phyloP scores from a whole-genome alignment of 31 red algal species.

The Porphyra umbilicalis region DNA sequence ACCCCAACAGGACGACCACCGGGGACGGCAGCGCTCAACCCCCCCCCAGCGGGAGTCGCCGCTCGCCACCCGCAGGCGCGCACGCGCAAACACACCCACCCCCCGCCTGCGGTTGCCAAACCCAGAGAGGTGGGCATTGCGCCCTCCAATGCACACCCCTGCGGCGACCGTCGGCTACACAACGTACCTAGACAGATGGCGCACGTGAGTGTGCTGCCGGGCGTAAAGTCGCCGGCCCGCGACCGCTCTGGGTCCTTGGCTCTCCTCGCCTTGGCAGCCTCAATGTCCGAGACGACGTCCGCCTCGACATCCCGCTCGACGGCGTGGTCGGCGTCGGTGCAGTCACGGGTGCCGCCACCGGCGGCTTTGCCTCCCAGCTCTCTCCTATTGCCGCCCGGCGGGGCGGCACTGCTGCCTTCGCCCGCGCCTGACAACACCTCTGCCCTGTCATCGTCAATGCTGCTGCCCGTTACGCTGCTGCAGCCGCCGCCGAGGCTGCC shows the following conservation, averaged over 20 bases:
- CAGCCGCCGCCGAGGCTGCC: not conserved
- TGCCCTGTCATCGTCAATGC: not conserved
- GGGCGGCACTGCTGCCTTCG: not conserved
- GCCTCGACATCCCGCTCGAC: not conserved
- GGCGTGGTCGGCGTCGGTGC: not conserved
- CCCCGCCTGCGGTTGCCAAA: too few species aligned
- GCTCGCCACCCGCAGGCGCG: too few species aligned
- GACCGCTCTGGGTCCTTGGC: not conserved
- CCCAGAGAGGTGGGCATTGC: too few species aligned
- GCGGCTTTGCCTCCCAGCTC: too few species aligned
- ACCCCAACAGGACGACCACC: too few species aligned
- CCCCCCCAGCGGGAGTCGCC: too few species aligned
- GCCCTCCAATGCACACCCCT: too few species aligned
- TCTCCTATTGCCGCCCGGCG: not conserved
- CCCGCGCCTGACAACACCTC: not conserved
- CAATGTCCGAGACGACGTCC: not conserved
- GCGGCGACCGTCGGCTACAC: too few species aligned
- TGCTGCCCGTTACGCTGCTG: not conserved
- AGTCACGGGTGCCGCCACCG: not conserved
- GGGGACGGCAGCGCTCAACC: too few species aligned
- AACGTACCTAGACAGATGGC: not conserved
- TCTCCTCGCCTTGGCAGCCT: not conserved
- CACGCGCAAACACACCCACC: too few species aligned
- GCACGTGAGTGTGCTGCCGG: not conserved
- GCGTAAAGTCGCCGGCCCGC: not conserved